Evolutionary conservation across 2,329 filamentous ascomycete species (phyloP).

Genomic region (Chaetomium sp.): DNA sequence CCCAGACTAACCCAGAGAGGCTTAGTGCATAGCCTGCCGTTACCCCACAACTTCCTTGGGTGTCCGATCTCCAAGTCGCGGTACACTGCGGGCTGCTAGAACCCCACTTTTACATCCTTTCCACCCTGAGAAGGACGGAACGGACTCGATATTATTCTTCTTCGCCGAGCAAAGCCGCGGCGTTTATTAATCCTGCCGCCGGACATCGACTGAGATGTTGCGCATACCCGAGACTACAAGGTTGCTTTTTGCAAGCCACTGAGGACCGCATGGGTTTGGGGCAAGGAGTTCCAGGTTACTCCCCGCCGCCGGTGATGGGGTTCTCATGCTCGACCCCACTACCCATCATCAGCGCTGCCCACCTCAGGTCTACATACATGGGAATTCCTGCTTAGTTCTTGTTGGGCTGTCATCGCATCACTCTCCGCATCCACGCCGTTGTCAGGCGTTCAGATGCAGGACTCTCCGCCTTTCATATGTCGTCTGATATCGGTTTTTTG

Average conservation of each 20-base stretch:
- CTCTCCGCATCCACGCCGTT: background rate
- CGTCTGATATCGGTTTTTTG: background rate
- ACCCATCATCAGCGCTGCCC: background rate
- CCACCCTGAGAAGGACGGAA: background rate
- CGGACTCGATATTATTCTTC: background rate
- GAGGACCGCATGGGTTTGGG: background rate
- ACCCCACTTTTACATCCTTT: background rate
- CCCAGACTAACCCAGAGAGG: slow-evolving; percentile 25
- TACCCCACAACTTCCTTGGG: slow-evolving; percentile 28
- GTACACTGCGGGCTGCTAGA: slow-evolving; percentile 18
- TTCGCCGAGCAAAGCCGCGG: background rate
- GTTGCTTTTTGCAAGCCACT: background rate
- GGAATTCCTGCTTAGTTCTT: background rate
- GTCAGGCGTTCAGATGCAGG: background rate
- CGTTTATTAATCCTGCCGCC: background rate
- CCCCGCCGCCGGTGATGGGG: too few species aligned
- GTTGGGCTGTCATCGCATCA: background rate
- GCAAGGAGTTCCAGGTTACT: background rate
- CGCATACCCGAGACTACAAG: background rate
- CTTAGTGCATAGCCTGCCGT: slow-evolving; percentile 25
- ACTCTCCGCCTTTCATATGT: background rate
- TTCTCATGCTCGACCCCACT: background rate
- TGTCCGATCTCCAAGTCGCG: slow-evolving; percentile 27
- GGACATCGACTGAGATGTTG: background rate
- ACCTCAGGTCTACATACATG: background rate